Percentiles rank a stretch among this genome's conserved stretches.
phyloP scores from a whole-genome alignment of 1,284 basidiomycete genomes.

The Cystobasidium sp. region DNA sequence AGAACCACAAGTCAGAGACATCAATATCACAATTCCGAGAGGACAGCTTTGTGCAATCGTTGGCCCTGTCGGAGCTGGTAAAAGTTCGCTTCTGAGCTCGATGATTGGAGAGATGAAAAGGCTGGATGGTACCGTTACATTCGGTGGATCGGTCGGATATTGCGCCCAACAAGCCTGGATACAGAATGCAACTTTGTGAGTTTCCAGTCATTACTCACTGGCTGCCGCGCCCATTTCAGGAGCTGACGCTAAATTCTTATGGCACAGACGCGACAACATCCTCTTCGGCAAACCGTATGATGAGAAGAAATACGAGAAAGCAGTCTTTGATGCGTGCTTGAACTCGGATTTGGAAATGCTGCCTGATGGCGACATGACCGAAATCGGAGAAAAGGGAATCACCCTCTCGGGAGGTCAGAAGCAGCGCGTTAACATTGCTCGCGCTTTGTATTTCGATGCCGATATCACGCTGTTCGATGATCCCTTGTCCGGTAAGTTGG shows the following conservation, averaged over 20 bases:
- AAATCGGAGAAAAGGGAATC: conserved; percentile 66
- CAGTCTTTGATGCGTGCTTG: conserved; percentile 73
- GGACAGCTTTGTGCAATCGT: conserved; percentile 67
- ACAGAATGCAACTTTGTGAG: conserved; percentile 70
- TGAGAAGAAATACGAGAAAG: conserved; percentile 75
- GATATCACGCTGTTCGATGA: conserved; percentile 88
- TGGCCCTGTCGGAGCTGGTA: conserved; percentile 54
- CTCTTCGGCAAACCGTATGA: conserved; percentile 82
- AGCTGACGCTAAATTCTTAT: no score
- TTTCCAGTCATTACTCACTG: neutral
- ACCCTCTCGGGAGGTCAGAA: conserved; percentile 81
- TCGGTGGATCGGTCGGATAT: conserved; percentile 52
- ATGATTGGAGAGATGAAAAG: conserved; percentile 75
- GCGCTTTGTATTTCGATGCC: conserved; percentile 81
- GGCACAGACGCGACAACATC: conserved; percentile 81
- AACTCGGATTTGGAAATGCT: conserved; percentile 78
- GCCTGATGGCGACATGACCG: conserved; percentile 79
- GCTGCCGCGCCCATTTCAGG: no score
- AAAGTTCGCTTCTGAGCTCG: conserved; percentile 72
- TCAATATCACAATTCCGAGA: conserved; percentile 65
- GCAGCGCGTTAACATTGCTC: conserved; percentile 74
- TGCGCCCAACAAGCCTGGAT: conserved; percentile 76
- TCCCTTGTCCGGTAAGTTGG: conserved; percentile 58
- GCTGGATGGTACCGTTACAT: conserved; percentile 61
- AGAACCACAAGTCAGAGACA: conserved; percentile 59